These are phyloP conservation scores for Fusarium sp. DNA, from an alignment of 2,329 filamentous ascomycete genomes.

Conservation along the genomic window DNA sequence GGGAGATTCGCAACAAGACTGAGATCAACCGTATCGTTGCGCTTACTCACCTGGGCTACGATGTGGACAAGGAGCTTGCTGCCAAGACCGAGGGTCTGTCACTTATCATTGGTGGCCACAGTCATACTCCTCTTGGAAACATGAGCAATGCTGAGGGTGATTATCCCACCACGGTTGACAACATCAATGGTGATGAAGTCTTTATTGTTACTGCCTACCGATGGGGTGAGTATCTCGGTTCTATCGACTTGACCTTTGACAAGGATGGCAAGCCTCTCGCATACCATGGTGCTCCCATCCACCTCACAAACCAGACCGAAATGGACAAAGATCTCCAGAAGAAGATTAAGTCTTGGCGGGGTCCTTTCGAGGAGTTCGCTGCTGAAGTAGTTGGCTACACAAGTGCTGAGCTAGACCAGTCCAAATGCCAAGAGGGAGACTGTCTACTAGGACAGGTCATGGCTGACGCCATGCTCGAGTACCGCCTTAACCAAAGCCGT, in stretches of 20 bases:
- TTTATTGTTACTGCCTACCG: slow-evolving; percentile 76
- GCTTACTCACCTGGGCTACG: slow-evolving; percentile 76
- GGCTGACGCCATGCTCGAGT: slow-evolving; percentile 70
- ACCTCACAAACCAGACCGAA: slow-evolving; percentile 70
- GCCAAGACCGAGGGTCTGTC: slow-evolving; percentile 71
- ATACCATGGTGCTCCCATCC: slow-evolving; percentile 73
- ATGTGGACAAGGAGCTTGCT: slow-evolving; percentile 71
- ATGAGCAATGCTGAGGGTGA: slow-evolving; percentile 68
- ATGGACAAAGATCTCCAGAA: slow-evolving; percentile 68
- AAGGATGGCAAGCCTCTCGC: slow-evolving; percentile 69
- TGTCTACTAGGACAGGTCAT: slow-evolving; percentile 69
- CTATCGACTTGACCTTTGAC: slow-evolving; percentile 75
- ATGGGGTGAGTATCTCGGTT: slow-evolving; percentile 76
- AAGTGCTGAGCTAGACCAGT: slow-evolving; percentile 69
- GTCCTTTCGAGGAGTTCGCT: slow-evolving; percentile 71
- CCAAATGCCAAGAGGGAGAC: slow-evolving; percentile 67
- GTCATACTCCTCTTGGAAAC: slow-evolving; percentile 70
- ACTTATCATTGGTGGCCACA: slow-evolving; percentile 75
- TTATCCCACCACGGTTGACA: slow-evolving; percentile 73
- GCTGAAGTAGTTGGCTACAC: slow-evolving; percentile 67
- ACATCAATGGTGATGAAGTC: slow-evolving; percentile 73
- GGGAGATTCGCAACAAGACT: slow-evolving; percentile 70
- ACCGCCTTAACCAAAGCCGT: slow-evolving; percentile 63
- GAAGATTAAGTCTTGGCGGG: slow-evolving; percentile 69
- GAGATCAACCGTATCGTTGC: slow-evolving; percentile 74